Percentiles rank a stretch among this genome's conserved stretches.
These are phyloP conservation scores for Kalmusia sp. DNA, from an alignment of 2,329 filamentous ascomycete genomes.

Conservation along the genomic window DNA sequence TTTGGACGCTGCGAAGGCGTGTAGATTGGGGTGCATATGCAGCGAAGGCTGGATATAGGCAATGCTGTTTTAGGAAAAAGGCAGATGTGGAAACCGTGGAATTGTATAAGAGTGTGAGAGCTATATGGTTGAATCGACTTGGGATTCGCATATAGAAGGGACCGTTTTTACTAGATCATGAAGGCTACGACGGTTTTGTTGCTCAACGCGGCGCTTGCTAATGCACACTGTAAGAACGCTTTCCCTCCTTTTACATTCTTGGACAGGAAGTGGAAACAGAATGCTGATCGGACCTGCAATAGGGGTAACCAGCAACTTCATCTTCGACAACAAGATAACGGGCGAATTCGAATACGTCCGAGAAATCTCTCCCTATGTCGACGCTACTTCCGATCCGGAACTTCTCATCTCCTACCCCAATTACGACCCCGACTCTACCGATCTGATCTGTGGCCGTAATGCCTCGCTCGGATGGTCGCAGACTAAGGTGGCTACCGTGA, in stretches of 20 bases:
- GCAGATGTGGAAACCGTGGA: background rate
- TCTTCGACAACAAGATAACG: conserved; percentile 12
- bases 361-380: background rate
- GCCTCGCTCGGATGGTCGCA: conserved; percentile 8
- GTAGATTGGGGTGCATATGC: background rate
- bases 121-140: background rate
- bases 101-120: background rate
- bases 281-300: background rate
- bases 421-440: conserved; percentile 7
- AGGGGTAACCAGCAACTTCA: conserved; percentile 9
- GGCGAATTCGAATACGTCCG: conserved; percentile 15
- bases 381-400: background rate
- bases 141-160: too few species aligned
- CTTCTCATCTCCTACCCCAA: conserved; percentile 8
- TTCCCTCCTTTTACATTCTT: background rate
- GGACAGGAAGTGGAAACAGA: background rate
- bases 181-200: background rate
- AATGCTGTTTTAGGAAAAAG: background rate
- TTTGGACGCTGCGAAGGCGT: too few species aligned
- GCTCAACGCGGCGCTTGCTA: background rate
- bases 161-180: too few species aligned
- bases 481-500: conserved; percentile 10
- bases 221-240: background rate
- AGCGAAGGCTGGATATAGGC: background rate
- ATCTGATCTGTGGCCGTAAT: conserved; percentile 20